phyloP scores from a whole-genome alignment of 1,139 yeast species.

The Suhomyces wounanorum region DNA sequence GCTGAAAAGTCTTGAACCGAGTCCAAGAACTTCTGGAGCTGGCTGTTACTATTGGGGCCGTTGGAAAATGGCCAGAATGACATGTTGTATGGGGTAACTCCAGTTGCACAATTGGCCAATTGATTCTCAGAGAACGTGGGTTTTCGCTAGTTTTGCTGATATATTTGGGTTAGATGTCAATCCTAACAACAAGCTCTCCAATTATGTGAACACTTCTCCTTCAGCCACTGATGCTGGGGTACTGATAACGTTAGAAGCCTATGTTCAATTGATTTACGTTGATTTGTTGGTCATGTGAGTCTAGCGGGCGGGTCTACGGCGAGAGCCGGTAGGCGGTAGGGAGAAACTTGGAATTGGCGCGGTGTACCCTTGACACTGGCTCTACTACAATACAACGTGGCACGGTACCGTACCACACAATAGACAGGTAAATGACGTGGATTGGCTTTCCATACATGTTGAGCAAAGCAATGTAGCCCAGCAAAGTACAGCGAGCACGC shows the following conservation, averaged over 20 bases:
- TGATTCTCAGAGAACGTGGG: not conserved
- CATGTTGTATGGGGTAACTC: constrained; percentile 24
- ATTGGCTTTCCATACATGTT: not conserved
- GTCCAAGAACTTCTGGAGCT: constrained; percentile 47
- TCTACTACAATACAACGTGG: not conserved
- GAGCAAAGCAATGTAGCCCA: not conserved
- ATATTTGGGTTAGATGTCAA: not conserved
- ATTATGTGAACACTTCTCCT: not conserved
- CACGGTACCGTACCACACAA: not conserved
- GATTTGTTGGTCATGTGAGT: constrained; percentile 6
- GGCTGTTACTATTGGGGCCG: constrained; percentile 41
- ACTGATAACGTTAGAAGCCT: constrained; percentile 1
- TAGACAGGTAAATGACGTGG: not conserved
- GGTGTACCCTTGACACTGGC: not conserved
- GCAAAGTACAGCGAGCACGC: not conserved
- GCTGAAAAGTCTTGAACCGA: constrained; percentile 36
- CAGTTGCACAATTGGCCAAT: not conserved
- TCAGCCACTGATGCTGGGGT: not conserved
- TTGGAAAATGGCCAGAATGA: constrained; percentile 54
- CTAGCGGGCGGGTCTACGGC: not conserved
- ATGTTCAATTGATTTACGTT: not conserved
- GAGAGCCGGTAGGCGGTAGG: not conserved
- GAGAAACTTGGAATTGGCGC: not conserved
- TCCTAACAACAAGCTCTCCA: not conserved
- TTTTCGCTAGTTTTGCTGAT: not conserved